Conservation (phyloP, 805 yeast species). For the Hanseniaspora nectarophila region DNA sequence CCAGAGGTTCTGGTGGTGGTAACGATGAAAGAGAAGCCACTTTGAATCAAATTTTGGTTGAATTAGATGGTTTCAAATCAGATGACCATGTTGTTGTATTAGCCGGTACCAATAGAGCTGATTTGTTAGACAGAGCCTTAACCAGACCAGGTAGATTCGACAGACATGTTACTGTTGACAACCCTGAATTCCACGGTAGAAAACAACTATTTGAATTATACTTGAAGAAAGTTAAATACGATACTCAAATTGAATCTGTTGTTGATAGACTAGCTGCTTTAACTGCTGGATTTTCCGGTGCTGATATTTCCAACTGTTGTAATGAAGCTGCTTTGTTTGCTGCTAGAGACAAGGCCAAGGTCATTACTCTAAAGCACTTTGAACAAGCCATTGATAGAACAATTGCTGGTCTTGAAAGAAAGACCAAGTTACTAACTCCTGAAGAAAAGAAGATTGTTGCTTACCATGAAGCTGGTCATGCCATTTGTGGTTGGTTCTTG, state of each 20-base stretch:
- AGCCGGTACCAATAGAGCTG: conserved; percentile 92
- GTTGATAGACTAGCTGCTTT: conserved; percentile 79
- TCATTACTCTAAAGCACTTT: conserved; percentile 59
- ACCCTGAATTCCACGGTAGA: conserved; percentile 82
- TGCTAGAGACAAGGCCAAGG: conserved; percentile 58
- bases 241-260: conserved; percentile 42
- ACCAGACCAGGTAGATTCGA: conserved; percentile 93
- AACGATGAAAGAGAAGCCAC: conserved; percentile 93
- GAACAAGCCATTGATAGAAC: conserved; percentile 91
- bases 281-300: conserved; percentile 94
- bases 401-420: conserved; percentile 85
- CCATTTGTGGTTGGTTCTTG: conserved; percentile 88
- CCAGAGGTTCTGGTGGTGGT: conserved; percentile 63
- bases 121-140: conserved; percentile 77
- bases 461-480: conserved; percentile 94
- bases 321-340: conserved; percentile 92
- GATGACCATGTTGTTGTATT: conserved; percentile 83
- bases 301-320: conserved; percentile 89
- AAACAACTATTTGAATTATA: conserved; percentile 77
- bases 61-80: conserved; percentile 89
- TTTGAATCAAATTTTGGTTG: conserved; percentile 80
- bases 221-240: conserved; percentile 45
- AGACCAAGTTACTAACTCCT: conserved; percentile 62
- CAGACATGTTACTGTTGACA: conserved; percentile 74
- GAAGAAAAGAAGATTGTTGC: conserved; percentile 81